A percentile compares a stretch with the other conserved stretches of the same genome.
phyloP scores from a whole-genome alignment of 331 rosid species.

The Prunus yedoensis region DNA sequence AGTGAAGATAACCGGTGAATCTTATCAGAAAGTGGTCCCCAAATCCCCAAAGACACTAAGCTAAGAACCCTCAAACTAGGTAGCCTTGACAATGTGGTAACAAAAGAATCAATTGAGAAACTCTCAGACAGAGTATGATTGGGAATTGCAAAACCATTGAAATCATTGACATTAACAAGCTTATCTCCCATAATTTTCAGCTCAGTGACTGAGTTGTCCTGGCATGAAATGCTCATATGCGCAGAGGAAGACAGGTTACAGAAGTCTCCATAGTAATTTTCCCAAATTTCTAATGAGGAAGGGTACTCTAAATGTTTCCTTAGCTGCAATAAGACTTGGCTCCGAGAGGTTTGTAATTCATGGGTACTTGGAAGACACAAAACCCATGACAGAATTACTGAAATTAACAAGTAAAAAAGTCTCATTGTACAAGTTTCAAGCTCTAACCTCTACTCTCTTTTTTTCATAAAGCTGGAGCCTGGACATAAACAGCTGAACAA shows the following conservation, averaged over 20 bases:
- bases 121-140: conserved; percentile 60
- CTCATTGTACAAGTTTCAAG: conserved; percentile 44
- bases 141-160: conserved; percentile 65
- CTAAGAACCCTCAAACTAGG: conserved; percentile 71
- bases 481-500: neutral
- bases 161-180: conserved; percentile 35
- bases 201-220: conserved; percentile 55
- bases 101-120: conserved; percentile 73
- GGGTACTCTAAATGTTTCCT: conserved; percentile 77
- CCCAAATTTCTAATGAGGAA: conserved; percentile 47
- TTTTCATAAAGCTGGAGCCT: neutral
- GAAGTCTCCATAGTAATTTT: conserved; percentile 45
- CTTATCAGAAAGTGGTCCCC: conserved; percentile 82
- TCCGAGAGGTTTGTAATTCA: conserved; percentile 56
- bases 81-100: conserved; percentile 71
- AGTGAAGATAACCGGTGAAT: conserved; percentile 70
- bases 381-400: conserved; percentile 41
- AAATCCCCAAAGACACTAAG: conserved; percentile 77
- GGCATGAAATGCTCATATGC: conserved; percentile 53
- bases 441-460: conserved; percentile 7
- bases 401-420: conserved; percentile 29
- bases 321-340: conserved; percentile 58
- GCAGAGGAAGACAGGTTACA: conserved; percentile 53
- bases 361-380: conserved; percentile 41
- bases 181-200: conserved; percentile 79